Evolutionary conservation across 2,329 filamentous ascomycete genomes (phyloP), one percentile per base, ranked within the genome.

Genomic region (Alternaria novae-zelandiae): DNA sequence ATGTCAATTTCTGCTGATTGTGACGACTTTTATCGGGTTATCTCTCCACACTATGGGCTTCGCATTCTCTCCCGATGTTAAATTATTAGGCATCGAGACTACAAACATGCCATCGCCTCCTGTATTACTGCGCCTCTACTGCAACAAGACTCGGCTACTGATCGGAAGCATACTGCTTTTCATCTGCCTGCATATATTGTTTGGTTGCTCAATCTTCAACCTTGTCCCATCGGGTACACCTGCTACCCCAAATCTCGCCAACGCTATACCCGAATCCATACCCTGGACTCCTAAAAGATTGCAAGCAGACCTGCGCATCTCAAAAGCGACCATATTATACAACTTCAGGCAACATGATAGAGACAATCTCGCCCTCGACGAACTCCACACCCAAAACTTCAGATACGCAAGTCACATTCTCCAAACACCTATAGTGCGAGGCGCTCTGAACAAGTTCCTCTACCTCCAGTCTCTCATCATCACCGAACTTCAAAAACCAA

Each of bases 361-460:
- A 41, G 7, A 1, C 28, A 26, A 2, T 13, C 25, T 41, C 15
- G 15, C 13, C 45, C 30, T 50, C 15, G 28, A 50, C 3, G 30
- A 23, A 4, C 30, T 23, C 11, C 30, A 57, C 45, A 17, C 10
- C 9, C 21, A 41, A 30, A n/a, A 43, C 7, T 26, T 36, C 30
- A 4, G n/a, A n/a, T 82, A 82, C 46, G 71, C 70, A n/a, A 76
- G 78, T 69, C 60, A 74, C 45, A 71, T 81, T 4, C 67, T 82
- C 32, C 68, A 76, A 28, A 66, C 76, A 28, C 66, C 72, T 17
- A 73, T 81, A 13, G 70, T 73, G 2, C 70, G 67, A 11, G 80
- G 79, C 3, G 78, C 73, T 54, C 77, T 78, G 72, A 80, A 80
- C 62, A 80, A 80, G 49, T 70, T 75, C 25, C 66, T 68, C 15